Evolutionary conservation across 768 basidiomycete genomes (phyloP).

Genomic region (Russula sp.): DNA sequence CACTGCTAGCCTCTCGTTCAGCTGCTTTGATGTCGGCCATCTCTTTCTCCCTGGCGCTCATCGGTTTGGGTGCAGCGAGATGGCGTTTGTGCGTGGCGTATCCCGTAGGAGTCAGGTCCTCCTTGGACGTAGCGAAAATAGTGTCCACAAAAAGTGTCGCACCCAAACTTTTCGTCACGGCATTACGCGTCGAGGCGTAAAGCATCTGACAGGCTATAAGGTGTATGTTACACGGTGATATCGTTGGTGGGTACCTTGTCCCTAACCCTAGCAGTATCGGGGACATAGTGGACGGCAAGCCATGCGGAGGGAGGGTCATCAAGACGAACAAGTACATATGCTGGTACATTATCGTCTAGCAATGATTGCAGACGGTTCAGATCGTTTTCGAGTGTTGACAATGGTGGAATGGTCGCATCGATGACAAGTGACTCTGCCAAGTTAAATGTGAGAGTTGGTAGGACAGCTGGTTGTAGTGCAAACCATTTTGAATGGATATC

Average conservation of each 20-base stretch:
- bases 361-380: slow-evolving; percentile 50
- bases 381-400: slow-evolving; percentile 56
- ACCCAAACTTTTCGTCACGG: slow-evolving; percentile 68
- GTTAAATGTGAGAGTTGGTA: slow-evolving; percentile 26
- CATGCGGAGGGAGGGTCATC: slow-evolving; percentile 60
- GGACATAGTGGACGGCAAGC: slow-evolving; percentile 75
- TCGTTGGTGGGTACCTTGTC: slow-evolving; percentile 52
- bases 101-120: slow-evolving; percentile 57
- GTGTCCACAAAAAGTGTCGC: slow-evolving; percentile 64
- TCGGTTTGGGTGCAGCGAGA: slow-evolving; percentile 68
- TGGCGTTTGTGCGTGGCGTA: slow-evolving; percentile 72
- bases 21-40: slow-evolving; percentile 70
- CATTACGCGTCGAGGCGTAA: slow-evolving; percentile 72
- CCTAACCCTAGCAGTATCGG: slow-evolving; percentile 72
- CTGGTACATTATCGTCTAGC: slow-evolving; percentile 55
- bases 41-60: slow-evolving; percentile 79
- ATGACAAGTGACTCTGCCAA: slow-evolving; percentile 61
- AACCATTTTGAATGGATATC: slow-evolving; percentile 71
- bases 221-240: background rate
- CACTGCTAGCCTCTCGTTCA: slow-evolving; percentile 53
- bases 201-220: slow-evolving; percentile 55
- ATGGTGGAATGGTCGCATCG: slow-evolving; percentile 43
- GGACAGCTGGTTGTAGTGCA: slow-evolving; percentile 26
- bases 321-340: slow-evolving; percentile 68
- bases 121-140: slow-evolving; percentile 73